These are phyloP conservation scores for Ophiostoma fasciatum DNA, from an alignment of 2,329 filamentous ascomycete genomes.

Conservation along the genomic window DNA sequence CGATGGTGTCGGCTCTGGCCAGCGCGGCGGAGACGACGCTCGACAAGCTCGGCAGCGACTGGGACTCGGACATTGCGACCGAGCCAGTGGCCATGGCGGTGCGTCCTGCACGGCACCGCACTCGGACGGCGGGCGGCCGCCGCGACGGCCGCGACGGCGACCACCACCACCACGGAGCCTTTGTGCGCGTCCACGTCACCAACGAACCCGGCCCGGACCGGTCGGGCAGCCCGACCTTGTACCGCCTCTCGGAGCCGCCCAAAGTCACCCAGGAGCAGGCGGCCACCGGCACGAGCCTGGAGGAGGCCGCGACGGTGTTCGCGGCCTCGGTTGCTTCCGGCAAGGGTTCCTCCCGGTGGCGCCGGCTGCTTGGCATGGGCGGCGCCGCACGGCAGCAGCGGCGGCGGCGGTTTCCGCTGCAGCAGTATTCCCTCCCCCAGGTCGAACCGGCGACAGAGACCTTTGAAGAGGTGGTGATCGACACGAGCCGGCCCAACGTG, in stretches of 20 bases:
- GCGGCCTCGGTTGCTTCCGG: no score
- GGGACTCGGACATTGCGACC: no score
- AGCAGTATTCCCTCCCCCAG: not conserved
- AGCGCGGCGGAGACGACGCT: not conserved
- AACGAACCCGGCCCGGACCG: not conserved
- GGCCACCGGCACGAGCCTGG: not conserved
- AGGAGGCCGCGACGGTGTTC: not conserved
- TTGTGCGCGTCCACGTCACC: not conserved
- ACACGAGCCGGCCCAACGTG: conserved; percentile 4
- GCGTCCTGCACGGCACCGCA: no score
- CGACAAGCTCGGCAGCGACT: no score
- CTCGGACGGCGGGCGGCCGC: not conserved
- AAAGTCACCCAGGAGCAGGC: not conserved
- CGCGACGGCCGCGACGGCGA: not conserved
- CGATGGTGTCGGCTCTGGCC: not conserved
- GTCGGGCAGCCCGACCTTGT: not conserved
- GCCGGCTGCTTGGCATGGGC: no score
- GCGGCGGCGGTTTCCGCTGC: not conserved
- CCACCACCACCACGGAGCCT: no score
- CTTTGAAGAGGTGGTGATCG: conserved; percentile 11
- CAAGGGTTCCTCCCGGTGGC: no score
- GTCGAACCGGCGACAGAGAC: conserved; percentile 1
- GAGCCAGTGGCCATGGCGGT: not conserved
- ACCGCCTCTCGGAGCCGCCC: not conserved
- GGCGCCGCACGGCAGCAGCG: no score